phyloP scores from a whole-genome alignment of 768 basidiomycete species.

The Podaxis sp. region DNA sequence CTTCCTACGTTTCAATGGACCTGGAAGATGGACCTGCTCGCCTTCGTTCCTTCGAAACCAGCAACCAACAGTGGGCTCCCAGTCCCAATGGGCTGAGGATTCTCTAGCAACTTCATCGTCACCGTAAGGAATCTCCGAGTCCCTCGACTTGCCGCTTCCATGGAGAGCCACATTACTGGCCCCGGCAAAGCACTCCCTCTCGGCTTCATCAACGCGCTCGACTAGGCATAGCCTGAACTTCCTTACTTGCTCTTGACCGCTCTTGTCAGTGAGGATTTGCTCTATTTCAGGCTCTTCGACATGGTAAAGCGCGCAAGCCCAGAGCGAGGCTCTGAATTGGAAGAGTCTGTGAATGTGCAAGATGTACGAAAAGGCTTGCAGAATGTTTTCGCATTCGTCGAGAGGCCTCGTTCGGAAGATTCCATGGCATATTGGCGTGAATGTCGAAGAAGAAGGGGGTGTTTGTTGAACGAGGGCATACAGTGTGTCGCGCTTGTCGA shows the following conservation, averaged over 20 bases:
- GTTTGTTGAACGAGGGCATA: not conserved
- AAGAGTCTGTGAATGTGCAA: conserved; percentile 36
- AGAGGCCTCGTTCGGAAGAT: conserved; percentile 10
- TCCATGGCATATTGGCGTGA: conserved; percentile 11
- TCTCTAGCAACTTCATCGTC: not conserved
- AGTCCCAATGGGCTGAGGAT: conserved; percentile 35
- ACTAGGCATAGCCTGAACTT: conserved; percentile 42
- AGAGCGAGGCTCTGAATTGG: conserved; percentile 50
- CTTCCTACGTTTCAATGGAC: conserved; percentile 18
- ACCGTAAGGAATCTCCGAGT: not conserved
- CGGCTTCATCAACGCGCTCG: conserved; percentile 49
- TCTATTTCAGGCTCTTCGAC: conserved; percentile 37
- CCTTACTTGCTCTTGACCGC: conserved; percentile 26
- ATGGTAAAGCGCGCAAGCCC: conserved; percentile 48
- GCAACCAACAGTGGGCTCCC: conserved; percentile 47
- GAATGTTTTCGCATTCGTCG: conserved; percentile 17
- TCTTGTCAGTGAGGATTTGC: conserved; percentile 16
- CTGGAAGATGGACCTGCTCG: conserved; percentile 16
- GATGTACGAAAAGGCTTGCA: conserved; percentile 25
- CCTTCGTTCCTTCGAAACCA: conserved; percentile 40
- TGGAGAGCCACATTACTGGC: conserved; percentile 9
- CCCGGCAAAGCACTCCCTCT: conserved; percentile 44
- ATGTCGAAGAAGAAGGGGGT: conserved; percentile 17
- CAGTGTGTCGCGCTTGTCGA: conserved; percentile 1
- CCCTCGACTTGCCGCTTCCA: not conserved